Base-by-base conservation (phyloP, 2,329 filamentous ascomycete genomes). In the Phialemoniopsis sp. region DNA sequence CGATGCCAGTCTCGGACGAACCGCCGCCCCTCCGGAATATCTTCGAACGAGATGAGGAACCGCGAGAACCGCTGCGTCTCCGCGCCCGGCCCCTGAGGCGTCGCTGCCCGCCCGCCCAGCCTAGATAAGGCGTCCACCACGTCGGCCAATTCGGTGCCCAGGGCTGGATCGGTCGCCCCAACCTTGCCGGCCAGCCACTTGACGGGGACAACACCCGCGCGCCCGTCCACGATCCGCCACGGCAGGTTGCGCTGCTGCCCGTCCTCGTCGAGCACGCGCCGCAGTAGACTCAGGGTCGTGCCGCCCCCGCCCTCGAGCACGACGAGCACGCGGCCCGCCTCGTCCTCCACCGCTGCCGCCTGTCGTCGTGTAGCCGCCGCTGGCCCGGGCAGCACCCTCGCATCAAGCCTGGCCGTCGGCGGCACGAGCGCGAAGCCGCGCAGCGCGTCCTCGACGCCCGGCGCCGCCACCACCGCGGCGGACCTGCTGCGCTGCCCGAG, bases 1-100 rank as follows among this genome's bases (percentile, higher is more conserved):
- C 59, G 58, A 48, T 72, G 66, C 66, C 67, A 70, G 37, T 46
- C 43, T 43, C 69, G 57, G 21, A 68, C 66, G 45, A 76, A 76
- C 39, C 71, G 63, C 39, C 64, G 67, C 15, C 78, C 78, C 44
- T 78, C 76, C 9, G 62, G 60, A 36, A 69, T 62, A n/a, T 73
- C 72, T 13, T 64, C 53, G 44, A 85, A 81, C 5, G 72, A 67
- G 16, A 83, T 49, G 13, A 83, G 60, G 61, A 77, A 78, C 31
- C 73, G 60, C 29, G 53, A 49, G 39, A 58, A 66, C 52, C 62
- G 64, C 41, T 59, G 48, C 30, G 62, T 54, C 41, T 57, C 34
- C 48, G 44, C 15, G 21, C 14, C n/a, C 32, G 18, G 30, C 32
- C 19, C 19, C n/a, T 4, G 13, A 34, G 2, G 6, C 21, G 21